Conservation (phyloP, 352 stramenopile species). For the Peronospora destructor region DNA sequence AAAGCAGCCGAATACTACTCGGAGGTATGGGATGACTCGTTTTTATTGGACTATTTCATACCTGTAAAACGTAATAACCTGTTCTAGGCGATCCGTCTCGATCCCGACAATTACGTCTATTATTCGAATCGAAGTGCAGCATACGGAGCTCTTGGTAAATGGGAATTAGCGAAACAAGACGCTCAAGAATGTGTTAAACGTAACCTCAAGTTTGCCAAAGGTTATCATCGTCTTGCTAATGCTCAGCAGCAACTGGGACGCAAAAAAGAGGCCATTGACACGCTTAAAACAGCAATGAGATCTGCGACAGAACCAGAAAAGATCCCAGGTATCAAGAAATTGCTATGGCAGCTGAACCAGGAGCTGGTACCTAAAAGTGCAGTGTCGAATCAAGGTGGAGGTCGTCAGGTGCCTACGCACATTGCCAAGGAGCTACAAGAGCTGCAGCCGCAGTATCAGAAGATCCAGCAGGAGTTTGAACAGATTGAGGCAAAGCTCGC, state of each 20-base stretch:
- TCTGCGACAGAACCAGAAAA: constrained; percentile 38
- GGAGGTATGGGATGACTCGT: constrained; percentile 30
- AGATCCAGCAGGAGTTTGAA: constrained; percentile 70
- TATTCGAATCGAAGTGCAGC: constrained; percentile 78
- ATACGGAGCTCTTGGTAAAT: constrained; percentile 61
- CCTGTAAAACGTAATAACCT: not conserved
- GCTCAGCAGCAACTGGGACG: constrained; percentile 71
- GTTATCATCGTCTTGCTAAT: constrained; percentile 73
- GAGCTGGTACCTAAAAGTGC: constrained; percentile 28
- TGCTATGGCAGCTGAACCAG: constrained; percentile 62
- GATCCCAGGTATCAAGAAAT: constrained; percentile 68
- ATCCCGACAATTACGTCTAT: constrained; percentile 73
- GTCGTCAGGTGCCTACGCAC: constrained; percentile 44
- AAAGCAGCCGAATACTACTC: constrained; percentile 75
- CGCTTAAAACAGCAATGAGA: constrained; percentile 36
- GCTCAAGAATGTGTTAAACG: constrained; percentile 65
- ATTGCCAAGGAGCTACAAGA: constrained; percentile 77
- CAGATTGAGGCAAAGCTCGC: constrained; percentile 70
- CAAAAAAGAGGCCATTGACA: constrained; percentile 62
- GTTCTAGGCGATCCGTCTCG: constrained; percentile 63
- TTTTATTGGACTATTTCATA: not conserved
- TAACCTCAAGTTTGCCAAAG: constrained; percentile 71
- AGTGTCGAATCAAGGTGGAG: constrained; percentile 10
- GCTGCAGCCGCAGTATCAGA: constrained; percentile 71
- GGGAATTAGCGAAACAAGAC: constrained; percentile 62